Conservation (phyloP, 495 filamentous ascomycete species). For the Penicillium egyptiacum region DNA sequence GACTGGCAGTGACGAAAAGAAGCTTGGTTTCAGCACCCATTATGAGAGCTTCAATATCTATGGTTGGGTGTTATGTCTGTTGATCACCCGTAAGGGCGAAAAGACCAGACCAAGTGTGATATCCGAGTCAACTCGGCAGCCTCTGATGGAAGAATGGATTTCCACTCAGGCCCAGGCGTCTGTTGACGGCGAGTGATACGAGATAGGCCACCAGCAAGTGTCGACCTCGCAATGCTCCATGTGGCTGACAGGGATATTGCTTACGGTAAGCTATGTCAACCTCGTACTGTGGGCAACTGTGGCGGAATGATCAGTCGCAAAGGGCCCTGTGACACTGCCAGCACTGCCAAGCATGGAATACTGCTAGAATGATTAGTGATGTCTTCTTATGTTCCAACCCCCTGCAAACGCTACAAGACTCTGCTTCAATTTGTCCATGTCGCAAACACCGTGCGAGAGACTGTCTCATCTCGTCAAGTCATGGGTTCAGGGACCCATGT, state of each 20-base stretch:
- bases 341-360: not conserved
- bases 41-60: constrained; percentile 97
- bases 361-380: constrained; percentile 15
- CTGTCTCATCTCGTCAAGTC: not conserved
- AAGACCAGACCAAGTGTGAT: constrained; percentile 32
- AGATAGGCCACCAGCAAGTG: not conserved
- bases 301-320: constrained; percentile 19
- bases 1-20: constrained; percentile 71
- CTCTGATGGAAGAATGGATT: constrained; percentile 94
- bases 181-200: constrained; percentile 45
- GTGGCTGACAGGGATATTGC: constrained; percentile 10
- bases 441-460: not conserved
- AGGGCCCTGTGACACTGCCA: constrained; percentile 13
- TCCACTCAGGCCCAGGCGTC: constrained; percentile 60
- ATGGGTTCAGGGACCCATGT: not conserved
- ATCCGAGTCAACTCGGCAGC: constrained; percentile 55
- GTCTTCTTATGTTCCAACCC: constrained; percentile 12
- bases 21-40: constrained; percentile 74
- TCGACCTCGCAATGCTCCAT: not conserved
- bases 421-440: not conserved
- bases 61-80: constrained; percentile 83
- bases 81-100: constrained; percentile 72
- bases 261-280: constrained; percentile 16
- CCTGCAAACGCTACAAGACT: constrained; percentile 3
- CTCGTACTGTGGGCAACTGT: constrained; percentile 12